A percentile compares a stretch with the other conserved stretches of the same genome.
Evolutionary conservation across 1,284 basidiomycete genomes (phyloP).

Genomic region (Sanguinoderma infundibulare): DNA sequence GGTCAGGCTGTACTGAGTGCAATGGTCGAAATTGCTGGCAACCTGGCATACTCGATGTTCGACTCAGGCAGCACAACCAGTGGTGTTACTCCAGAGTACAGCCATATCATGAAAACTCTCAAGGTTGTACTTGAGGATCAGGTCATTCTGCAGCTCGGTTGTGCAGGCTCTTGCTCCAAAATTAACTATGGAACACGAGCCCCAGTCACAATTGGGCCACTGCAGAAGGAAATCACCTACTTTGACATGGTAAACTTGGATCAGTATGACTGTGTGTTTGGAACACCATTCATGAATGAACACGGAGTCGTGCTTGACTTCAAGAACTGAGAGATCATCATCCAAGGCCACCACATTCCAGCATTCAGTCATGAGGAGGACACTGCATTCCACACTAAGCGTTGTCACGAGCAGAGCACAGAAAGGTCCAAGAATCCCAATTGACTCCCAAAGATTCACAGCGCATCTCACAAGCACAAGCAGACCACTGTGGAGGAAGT

Average conservation of each 20-base stretch:
- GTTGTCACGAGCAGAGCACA: not conserved
- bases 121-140: slow-evolving; percentile 27
- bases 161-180: slow-evolving; percentile 28
- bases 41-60: slow-evolving; percentile 25
- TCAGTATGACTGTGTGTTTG: slow-evolving; percentile 36
- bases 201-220: not conserved
- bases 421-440: not conserved
- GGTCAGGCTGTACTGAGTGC: not conserved
- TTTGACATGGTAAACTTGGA: slow-evolving; percentile 39
- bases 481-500: not conserved
- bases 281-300: slow-evolving; percentile 33
- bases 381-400: not conserved
- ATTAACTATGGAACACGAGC: slow-evolving; percentile 15
- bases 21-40: slow-evolving; percentile 21
- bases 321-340: slow-evolving; percentile 17
- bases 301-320: slow-evolving; percentile 34
- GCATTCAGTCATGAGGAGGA: slow-evolving; percentile 4
- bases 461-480: not conserved
- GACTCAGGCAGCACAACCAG: slow-evolving; percentile 31
- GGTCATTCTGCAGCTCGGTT: slow-evolving; percentile 30
- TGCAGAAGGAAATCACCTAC: slow-evolving; percentile 8
- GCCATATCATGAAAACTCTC: slow-evolving; percentile 6
- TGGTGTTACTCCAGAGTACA: slow-evolving; percentile 28
- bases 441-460: not conserved
- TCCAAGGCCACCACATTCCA: slow-evolving; percentile 2